Base-by-base conservation (phyloP, 805 yeast genomes). In the Blastobotrys terrestris region DNA sequence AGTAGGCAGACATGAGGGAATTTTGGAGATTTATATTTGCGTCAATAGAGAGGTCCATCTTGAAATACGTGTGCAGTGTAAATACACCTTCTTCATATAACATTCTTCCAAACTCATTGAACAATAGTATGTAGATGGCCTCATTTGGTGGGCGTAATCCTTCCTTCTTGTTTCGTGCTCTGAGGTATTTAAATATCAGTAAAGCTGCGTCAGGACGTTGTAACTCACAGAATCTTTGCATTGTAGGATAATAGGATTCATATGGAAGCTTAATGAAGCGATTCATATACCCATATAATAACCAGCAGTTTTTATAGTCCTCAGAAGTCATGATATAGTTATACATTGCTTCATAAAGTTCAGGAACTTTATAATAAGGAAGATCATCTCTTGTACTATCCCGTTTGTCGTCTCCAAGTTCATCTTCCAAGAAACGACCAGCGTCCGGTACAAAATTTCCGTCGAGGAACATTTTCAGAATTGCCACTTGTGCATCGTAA, bases 11-110 rank as follows among this genome's bases (percentile, higher is more conserved):
- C 67, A 87, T 74, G 42, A 85, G 67, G 1, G 83, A 65, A 63
- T 87, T 86, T 64, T 84, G 75, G 31, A 87, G 65, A 8, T 68
- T 70, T 8, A 83, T 74, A 57, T 84, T 83, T 54, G 81, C 75
- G 53, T 74, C 77, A 43, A 85, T 67, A 8, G 72, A 67, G 47
- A 77, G 58, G 55, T 87, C 95, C 75, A 83, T 76, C 52, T 85
- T 82, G 63, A 84, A 68, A 46, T 77, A 75, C 51, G 80, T 77
- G 58, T 85, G 88, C 2, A 87, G 66, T 53, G 82, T 84, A 48
- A 72, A 72, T 15, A 85, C 80, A 0, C 92, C 94, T 5, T 81
- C 83, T 53, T 77, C 81, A 58, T 82, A 86, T 35, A 75, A 67
- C 50, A 71, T 69, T 48, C 74, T 73, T 1, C 89, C 86, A 67